Base-by-base conservation (phyloP, 2,329 filamentous ascomycete genomes). In the Thielaviopsis ethacetica region DNA sequence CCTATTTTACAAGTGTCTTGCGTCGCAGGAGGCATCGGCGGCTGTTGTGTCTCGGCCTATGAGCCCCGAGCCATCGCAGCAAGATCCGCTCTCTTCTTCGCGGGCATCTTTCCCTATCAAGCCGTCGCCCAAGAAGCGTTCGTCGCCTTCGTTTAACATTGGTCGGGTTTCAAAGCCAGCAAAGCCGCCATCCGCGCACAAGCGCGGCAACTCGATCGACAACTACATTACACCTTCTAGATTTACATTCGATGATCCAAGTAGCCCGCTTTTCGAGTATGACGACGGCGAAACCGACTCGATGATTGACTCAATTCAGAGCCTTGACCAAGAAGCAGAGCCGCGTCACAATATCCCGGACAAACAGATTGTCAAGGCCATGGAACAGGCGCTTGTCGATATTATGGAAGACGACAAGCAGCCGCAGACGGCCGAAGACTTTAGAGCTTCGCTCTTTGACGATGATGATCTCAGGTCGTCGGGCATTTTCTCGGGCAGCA, bases 1-100 rank as follows among this genome's bases (percentile, higher is more conserved):
- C 67, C 71, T 98, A 0, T 98, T 90, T 69, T 97, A 93, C 75
- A 98, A 98, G 69, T 96, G 91, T 68, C 76, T 98, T 1, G 89
- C 91, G 7, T 87, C 91, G 13, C 88, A 95, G 66, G 90, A 95
- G 70, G 77, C 81, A 50, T 76, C 79, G 1, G 24, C 38, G 9
- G 44, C 30, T n/a, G 5, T 57, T n/a, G 51, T 51, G 17, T 50
- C 54, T 15, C n/a, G 12, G 10, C 41, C 59, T 13, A 10, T 3
- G 7, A 34, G 51, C 12, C 52, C 53, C 22, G 49, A 55, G 17
- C 56, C 47, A 41, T 21, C 53, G 1, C 24, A 22, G n/a, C 24
- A 47, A 24, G 59, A 54, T 26, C 50, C 59, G 24, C 51, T 44
- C 17, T 51, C 54, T 26, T 47, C 54, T 19, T 54, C 59, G 1